phyloP scores from a whole-genome alignment of 192 early-diverging fungal genomes.

The Kickxella alabastrina region DNA sequence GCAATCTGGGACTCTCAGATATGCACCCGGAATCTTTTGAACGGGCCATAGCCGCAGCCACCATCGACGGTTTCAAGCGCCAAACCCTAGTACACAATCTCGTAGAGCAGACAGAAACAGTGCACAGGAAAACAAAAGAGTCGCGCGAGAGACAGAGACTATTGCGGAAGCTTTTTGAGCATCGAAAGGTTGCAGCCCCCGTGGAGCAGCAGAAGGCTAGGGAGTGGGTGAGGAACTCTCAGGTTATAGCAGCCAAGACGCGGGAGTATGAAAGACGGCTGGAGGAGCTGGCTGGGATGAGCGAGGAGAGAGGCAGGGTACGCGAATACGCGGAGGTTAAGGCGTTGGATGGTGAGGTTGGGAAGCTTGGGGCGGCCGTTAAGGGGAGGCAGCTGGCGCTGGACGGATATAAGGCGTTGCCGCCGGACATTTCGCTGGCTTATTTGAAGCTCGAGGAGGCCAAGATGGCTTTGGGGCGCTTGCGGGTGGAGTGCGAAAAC shows the following conservation, averaged over 20 bases:
- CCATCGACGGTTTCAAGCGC: slow-evolving; percentile 15
- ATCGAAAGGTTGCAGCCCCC: slow-evolving; percentile 5
- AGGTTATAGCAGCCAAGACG: slow-evolving; percentile 30
- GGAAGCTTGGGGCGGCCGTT: slow-evolving; percentile 6
- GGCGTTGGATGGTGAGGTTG: slow-evolving; percentile 7
- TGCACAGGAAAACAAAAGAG: slow-evolving; percentile 2
- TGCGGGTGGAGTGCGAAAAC: slow-evolving; percentile 34
- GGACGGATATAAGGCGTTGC: slow-evolving; percentile 30
- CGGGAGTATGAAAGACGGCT: slow-evolving; percentile 33
- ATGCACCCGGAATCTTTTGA: slow-evolving; percentile 36
- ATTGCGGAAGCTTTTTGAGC: slow-evolving; percentile 17
- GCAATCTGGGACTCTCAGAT: slow-evolving; percentile 10
- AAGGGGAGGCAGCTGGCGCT: slow-evolving; percentile 12
- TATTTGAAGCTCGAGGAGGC: slow-evolving; percentile 42
- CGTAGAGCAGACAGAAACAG: background rate
- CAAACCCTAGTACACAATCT: slow-evolving; percentile 2
- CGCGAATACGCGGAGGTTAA: slow-evolving; percentile 26
- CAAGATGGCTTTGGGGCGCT: slow-evolving; percentile 18
- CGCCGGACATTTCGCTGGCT: slow-evolving; percentile 38
- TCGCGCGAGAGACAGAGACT: slow-evolving; percentile 22
- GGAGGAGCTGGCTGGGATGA: slow-evolving; percentile 10
- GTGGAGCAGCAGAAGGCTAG: slow-evolving; percentile 46
- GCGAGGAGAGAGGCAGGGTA: background rate
- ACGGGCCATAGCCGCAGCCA: slow-evolving; percentile 14
- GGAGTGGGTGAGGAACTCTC: slow-evolving; percentile 46